Evolutionary conservation across 805 yeast species (phyloP).

Genomic region (Ogataea haglerorum): DNA sequence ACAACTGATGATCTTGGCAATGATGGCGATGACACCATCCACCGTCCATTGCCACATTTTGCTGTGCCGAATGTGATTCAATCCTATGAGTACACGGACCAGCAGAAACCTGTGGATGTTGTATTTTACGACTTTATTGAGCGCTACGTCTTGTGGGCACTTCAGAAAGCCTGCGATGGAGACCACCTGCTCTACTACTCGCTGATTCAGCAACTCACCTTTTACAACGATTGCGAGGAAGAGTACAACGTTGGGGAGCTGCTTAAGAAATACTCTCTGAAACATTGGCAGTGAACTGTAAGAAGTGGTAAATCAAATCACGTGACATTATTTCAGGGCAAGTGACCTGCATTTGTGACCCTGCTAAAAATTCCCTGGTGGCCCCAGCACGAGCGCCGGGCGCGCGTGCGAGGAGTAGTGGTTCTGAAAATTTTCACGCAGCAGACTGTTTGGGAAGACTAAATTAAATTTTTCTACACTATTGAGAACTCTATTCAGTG

Average conservation of each 20-base stretch:
- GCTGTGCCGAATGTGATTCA: conserved; percentile 79
- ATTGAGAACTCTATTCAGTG: conserved; percentile 15
- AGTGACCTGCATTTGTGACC: conserved; percentile 3
- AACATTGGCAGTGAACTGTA: conserved; percentile 29
- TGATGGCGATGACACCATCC: conserved; percentile 84
- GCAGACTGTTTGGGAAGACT: conserved; percentile 9
- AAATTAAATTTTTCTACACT: conserved; percentile 10
- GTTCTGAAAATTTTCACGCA: conserved; percentile 14
- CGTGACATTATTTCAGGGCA: conserved; percentile 3
- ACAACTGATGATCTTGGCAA: conserved; percentile 82
- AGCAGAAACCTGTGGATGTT: conserved; percentile 48
- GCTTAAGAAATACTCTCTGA: conserved; percentile 38
- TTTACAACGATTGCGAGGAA: conserved; percentile 33
- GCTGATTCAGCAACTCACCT: conserved; percentile 10
- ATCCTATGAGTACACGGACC: conserved; percentile 36
- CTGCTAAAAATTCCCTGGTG: conserved; percentile 5
- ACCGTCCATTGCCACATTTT: conserved; percentile 53
- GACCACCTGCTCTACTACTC: conserved; percentile 14
- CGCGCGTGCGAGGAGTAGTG: conserved; percentile 10
- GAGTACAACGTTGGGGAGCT: conserved; percentile 44
- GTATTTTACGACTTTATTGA: conserved; percentile 78
- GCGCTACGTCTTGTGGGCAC: conserved; percentile 25
- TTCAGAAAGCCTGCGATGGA: conserved; percentile 21
- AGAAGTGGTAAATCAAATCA: background rate
- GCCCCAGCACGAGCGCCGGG: conserved; percentile 1